Evolutionary conservation across 371 early-diverging fungal species (phyloP), one percentile per base, ranked within the genome.

Genomic region (Syncephalis plumigaleata): DNA sequence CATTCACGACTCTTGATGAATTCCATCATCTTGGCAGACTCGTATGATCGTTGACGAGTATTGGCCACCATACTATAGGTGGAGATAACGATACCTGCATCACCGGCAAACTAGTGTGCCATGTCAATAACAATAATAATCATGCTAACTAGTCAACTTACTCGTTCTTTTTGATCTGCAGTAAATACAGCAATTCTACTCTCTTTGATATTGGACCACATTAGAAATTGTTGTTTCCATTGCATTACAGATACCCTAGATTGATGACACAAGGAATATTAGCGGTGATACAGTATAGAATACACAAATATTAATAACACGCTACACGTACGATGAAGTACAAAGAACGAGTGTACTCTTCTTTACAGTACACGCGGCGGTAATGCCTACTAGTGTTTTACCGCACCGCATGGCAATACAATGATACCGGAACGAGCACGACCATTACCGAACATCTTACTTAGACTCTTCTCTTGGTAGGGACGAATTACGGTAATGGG

Each of bases 341-440:
- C 99, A 99, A 23, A 99, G 65, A 8, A 98, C 91, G n/a, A 99
- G 65, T 9, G 80, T 78, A 52, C 88, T 87, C 65, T 96, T 96
- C 62, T 93, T 94, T 55, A 99, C 86, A 0, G 99, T 98, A 60
- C 92, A 95, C 0, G 98, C 91, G 0, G 99, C 99, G 7, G 99
- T 98, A 45, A 99, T 96, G 3, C 99, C 99, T 0, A 99, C 99
- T 36, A 99, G 71, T 1, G 99, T 99, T 64, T 99, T 99, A 42
- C 99, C 99, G 96, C 93, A 40, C 99, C 99, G 60, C 98, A 98
- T 0, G 99, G 99, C 49, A 99, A 66, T 48, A 99, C 99, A 61
- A 98, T 98, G 55, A 99, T 97, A n/a, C 99, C 99, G 18, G 91
- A 90, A 40, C 99, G 65, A 15, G 98, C 99, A 47, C 99, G 75